Conservation (phyloP, 1,284 basidiomycete species). For the Gastroboletus turbinatus region DNA sequence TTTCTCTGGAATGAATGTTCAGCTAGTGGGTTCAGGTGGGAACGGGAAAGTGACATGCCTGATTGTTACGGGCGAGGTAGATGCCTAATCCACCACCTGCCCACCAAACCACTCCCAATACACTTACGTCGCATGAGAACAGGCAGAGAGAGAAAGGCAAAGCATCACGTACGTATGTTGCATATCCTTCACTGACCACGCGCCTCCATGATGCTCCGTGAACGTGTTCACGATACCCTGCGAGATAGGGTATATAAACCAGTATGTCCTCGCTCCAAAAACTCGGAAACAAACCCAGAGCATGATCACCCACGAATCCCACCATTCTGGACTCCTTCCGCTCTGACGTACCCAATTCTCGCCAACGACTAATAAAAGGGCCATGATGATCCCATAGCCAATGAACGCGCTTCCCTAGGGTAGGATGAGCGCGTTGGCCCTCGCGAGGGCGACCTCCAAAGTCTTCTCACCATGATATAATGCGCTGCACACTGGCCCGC, state of each 20-base stretch:
- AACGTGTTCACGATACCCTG: slow-evolving; percentile 80
- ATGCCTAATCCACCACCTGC: slow-evolving; percentile 88
- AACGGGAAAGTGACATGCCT: slow-evolving; percentile 38
- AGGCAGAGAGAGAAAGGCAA: not conserved
- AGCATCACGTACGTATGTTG: slow-evolving; percentile 75
- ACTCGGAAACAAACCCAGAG: slow-evolving; percentile 64
- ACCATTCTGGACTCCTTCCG: slow-evolving; percentile 83
- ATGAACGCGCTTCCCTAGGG: slow-evolving; percentile 77
- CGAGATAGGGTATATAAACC: not conserved
- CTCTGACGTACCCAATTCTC: slow-evolving; percentile 78
- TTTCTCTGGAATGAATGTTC: slow-evolving; percentile 52
- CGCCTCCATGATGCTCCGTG: slow-evolving; percentile 82
- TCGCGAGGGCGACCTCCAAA: not conserved
- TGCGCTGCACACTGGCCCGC: slow-evolving; percentile 87
- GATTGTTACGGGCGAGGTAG: slow-evolving; percentile 80
- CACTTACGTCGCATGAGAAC: slow-evolving; percentile 27
- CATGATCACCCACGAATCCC: slow-evolving; percentile 88
- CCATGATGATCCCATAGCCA: slow-evolving; percentile 83
- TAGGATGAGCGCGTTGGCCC: not conserved
- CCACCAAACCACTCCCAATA: slow-evolving; percentile 70
- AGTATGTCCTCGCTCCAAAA: not conserved
- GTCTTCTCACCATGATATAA: slow-evolving; percentile 74
- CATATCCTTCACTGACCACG: slow-evolving; percentile 91
- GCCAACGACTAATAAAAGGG: slow-evolving; percentile 81
- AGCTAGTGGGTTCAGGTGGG: not conserved